These are phyloP conservation scores for Madurella fahalii DNA, from an alignment of 2,329 filamentous ascomycete genomes.

Conservation along the genomic window DNA sequence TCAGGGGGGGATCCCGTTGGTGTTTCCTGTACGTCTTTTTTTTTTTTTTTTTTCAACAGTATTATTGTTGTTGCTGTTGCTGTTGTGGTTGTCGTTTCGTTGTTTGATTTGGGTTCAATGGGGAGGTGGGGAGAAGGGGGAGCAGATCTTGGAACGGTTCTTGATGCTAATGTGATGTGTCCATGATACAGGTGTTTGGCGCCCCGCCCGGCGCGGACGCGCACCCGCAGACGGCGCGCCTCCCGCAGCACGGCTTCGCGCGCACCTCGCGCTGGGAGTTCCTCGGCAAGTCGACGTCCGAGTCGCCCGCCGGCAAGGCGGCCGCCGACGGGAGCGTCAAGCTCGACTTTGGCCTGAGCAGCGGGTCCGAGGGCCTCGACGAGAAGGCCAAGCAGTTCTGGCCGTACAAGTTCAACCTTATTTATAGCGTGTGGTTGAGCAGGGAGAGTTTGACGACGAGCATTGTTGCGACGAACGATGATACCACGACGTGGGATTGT, in stretches of 20 bases:
- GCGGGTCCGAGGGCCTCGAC: constrained; percentile 57
- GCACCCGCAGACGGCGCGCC: constrained; percentile 69
- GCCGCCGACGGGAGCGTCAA: constrained; percentile 68
- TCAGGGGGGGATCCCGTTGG: constrained; percentile 85
- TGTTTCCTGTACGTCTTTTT: constrained; percentile 73
- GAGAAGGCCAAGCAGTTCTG: constrained; percentile 67
- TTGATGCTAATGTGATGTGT: not conserved
- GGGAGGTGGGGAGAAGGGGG: not conserved
- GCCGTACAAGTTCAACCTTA: constrained; percentile 82
- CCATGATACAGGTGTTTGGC: constrained; percentile 69
- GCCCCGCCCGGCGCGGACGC: constrained; percentile 49
- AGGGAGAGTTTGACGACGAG: constrained; percentile 72
- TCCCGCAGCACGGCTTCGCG: constrained; percentile 94
- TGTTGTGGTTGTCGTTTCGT: not conserved
- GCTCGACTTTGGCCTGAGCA: constrained; percentile 88
- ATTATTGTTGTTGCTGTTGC: constrained; percentile 16
- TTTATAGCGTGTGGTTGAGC: constrained; percentile 87
- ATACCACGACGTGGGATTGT: constrained; percentile 77
- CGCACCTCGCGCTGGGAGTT: constrained; percentile 90
- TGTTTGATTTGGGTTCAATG: no score
- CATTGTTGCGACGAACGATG: constrained; percentile 86
- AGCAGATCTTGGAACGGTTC: not conserved
- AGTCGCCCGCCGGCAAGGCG: constrained; percentile 45
- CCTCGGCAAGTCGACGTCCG: constrained; percentile 77
- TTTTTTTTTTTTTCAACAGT: not conserved